phyloP scores from a whole-genome alignment of 345 rosid species.

The Aurinia saxatilis region DNA sequence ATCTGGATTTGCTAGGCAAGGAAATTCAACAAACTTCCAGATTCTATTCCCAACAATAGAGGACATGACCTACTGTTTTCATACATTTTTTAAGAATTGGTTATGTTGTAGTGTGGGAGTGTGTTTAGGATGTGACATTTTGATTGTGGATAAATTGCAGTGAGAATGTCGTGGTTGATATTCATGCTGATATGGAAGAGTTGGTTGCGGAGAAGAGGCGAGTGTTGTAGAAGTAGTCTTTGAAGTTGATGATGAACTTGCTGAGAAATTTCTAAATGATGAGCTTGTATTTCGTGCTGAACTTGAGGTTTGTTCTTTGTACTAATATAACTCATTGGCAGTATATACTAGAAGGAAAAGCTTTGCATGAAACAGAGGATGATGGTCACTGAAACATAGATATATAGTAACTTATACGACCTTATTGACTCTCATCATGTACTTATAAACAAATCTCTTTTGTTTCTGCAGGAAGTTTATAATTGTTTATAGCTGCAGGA shows the following conservation, averaged over 20 bases:
- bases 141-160: conserved; percentile 38
- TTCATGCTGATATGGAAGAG: conserved; percentile 74
- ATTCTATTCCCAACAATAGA: too few species aligned
- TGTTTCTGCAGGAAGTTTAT: too few species aligned
- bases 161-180: conserved; percentile 67
- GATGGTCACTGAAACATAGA: not conserved
- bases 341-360: not conserved
- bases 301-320: conserved; percentile 58
- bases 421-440: too few species aligned
- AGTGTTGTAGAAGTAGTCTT: conserved; percentile 82
- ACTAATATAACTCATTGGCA: not conserved
- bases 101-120: too few species aligned
- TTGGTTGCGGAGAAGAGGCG: conserved; percentile 78
- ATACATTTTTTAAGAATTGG: not conserved
- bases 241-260: conserved; percentile 93
- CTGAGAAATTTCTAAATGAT: conserved; percentile 78
- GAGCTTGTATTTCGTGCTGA: conserved; percentile 73
- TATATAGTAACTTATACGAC: too few species aligned
- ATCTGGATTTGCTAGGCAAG: too few species aligned
- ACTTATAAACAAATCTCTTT: too few species aligned
- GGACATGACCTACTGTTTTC: too few species aligned
- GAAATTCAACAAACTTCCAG: too few species aligned
- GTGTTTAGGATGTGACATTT: not conserved
- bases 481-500: too few species aligned
- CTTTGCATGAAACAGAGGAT: not conserved